A percentile compares a stretch with the other conserved stretches of the same genome.
Evolutionary conservation across 768 basidiomycete genomes (phyloP).

Genomic region (Tephrocybe sp.): DNA sequence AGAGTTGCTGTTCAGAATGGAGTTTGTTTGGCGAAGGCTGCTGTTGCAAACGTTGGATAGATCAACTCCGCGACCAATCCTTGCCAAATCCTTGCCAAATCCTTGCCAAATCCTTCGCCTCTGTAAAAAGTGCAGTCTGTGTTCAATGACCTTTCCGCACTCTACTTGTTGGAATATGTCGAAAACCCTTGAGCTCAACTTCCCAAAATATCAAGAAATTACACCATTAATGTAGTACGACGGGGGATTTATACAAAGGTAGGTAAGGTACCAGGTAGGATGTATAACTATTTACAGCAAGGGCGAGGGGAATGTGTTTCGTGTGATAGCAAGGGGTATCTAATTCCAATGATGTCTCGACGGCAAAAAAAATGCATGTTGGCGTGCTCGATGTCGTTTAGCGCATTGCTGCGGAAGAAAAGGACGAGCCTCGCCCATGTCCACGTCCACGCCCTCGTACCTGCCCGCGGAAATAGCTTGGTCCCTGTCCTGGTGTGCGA

Average conservation of each 20-base stretch:
- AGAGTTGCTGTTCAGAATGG: slow-evolving; percentile 1
- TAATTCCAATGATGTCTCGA: neutral
- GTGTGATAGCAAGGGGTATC: neutral
- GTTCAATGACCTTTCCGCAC: too few relatives aligned
- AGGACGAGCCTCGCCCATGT: slow-evolving; percentile 19
- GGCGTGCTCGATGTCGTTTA: neutral
- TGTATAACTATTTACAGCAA: too few relatives aligned
- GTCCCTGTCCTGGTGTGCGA: too few relatives aligned
- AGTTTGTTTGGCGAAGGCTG: slow-evolving; percentile 16
- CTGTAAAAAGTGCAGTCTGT: too few relatives aligned
- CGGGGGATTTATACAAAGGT: too few relatives aligned
- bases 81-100: too few relatives aligned
- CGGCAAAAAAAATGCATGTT: neutral
- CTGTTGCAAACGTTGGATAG: slow-evolving; percentile 8
- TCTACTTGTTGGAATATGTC: too few relatives aligned
- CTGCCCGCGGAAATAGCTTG: neutral
- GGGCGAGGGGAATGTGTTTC: neutral
- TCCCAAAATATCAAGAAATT: too few relatives aligned
- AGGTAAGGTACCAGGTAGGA: too few relatives aligned
- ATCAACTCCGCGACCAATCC: neutral
- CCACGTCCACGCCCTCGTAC: slow-evolving; percentile 33
- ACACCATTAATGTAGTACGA: too few relatives aligned
- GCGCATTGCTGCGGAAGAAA: slow-evolving; percentile 9
- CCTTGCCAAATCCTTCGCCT: too few relatives aligned
- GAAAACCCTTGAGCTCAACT: too few relatives aligned